Evolutionary conservation across 148 eudicot species (phyloP).

Genomic region (Cornus kousa): DNA sequence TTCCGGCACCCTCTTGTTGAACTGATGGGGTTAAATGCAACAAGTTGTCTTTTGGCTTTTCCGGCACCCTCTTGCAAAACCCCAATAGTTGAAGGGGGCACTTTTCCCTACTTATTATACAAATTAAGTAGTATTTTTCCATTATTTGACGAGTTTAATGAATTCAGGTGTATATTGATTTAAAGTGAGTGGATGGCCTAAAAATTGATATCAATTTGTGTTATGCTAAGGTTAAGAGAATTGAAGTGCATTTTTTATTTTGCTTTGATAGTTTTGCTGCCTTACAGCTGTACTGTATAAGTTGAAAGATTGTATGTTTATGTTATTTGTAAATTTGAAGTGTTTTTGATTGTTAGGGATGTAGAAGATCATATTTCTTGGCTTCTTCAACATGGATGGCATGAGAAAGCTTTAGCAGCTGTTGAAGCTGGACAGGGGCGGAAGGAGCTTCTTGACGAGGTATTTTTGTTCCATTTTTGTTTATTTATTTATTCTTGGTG

Average conservation of each 20-base stretch:
- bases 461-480: conserved; percentile 23
- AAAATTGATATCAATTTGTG: not conserved
- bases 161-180: not conserved
- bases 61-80: no score
- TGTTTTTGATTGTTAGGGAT: conserved; percentile 58
- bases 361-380: conserved; percentile 95
- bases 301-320: not conserved
- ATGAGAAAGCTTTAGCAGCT: conserved; percentile 92
- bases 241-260: not conserved
- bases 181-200: not conserved
- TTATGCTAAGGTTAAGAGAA: not conserved
- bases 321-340: conserved; percentile 6
- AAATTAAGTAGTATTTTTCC: not conserved
- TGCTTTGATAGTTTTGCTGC: not conserved
- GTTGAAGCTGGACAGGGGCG: conserved; percentile 92
- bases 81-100: no score
- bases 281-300: not conserved
- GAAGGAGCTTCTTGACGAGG: conserved; percentile 92
- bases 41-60: no score
- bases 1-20: no score
- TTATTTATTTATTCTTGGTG: not conserved
- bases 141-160: not conserved
- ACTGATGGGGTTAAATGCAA: no score
- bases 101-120: no score
- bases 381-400: conserved; percentile 96